These are phyloP conservation scores for Colletotrichum paranaense DNA, from an alignment of 2,329 filamentous ascomycete genomes.

Conservation along the genomic window DNA sequence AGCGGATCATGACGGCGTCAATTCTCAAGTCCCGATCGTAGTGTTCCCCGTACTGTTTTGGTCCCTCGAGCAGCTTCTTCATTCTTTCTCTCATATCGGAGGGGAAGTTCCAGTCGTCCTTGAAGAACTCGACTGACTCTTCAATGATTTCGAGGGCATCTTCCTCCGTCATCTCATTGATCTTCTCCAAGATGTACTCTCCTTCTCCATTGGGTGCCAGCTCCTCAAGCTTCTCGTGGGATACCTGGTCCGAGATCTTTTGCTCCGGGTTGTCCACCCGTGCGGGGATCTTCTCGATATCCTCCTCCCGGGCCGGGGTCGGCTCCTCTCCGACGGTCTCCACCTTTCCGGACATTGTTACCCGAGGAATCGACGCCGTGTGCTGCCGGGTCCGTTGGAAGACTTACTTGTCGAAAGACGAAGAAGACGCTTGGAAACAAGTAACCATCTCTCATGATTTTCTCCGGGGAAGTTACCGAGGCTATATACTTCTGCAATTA, in stretches of 20 bases:
- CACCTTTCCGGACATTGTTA: slow-evolving; percentile 31
- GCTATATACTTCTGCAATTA: slow-evolving; percentile 8
- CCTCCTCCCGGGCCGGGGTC: slow-evolving; percentile 11
- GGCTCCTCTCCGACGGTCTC: slow-evolving; percentile 16
- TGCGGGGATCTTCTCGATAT: slow-evolving; percentile 29
- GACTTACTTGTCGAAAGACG: not conserved
- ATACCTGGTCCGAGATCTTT: slow-evolving; percentile 48
- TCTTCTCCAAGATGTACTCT: slow-evolving; percentile 54
- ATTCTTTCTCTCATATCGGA: slow-evolving; percentile 55
- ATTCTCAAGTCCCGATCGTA: slow-evolving; percentile 54
- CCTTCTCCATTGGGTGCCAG: slow-evolving; percentile 55
- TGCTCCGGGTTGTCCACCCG: slow-evolving; percentile 15
- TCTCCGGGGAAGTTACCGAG: not conserved
- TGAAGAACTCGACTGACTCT: slow-evolving; percentile 51
- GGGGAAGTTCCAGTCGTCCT: slow-evolving; percentile 58
- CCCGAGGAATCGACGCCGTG: not conserved
- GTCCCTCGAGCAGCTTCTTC: slow-evolving; percentile 49
- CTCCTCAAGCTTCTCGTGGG: slow-evolving; percentile 51
- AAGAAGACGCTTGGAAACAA: not conserved
- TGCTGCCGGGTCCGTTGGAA: not conserved
- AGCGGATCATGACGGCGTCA: slow-evolving; percentile 52
- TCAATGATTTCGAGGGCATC: slow-evolving; percentile 53
- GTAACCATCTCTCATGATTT: no score
- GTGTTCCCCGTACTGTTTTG: slow-evolving; percentile 52
- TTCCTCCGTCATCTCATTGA: slow-evolving; percentile 55